Evolutionary conservation across 192 early-diverging fungal species (phyloP), one percentile per base, ranked within the genome.

Genomic region (Coemansia sp.): DNA sequence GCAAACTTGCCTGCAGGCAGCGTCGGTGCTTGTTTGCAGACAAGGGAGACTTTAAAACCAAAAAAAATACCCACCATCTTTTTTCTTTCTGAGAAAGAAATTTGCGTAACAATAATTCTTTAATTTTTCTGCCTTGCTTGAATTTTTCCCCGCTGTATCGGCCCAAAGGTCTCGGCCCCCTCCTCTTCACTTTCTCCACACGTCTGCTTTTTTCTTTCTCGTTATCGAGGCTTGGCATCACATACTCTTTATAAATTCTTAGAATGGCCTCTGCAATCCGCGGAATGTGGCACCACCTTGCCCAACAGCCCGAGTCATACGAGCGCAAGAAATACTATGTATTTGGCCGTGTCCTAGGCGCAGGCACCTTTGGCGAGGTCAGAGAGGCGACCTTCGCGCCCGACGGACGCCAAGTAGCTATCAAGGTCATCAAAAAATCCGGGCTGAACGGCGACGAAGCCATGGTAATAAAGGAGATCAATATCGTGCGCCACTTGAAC

Each of bases 401-500:
- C n/a, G 88, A 90, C 20, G 87, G 89, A 13, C 86, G 89, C 24
- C 83, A 87, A 28, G 93, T 93, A 23, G 96, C 96, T 0, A 85
- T 95, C 67, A 98, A 98, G 75, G 87, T 98, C 46, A 97, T 98
- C 76, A 87, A 87, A 72, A 96, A 97, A 74, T 86, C 87, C 61
- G 85, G 89, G 4, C 88, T 95, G 62, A 87, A 72, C 33, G 90
- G 89, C 40, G 88, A 95, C 62, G 93, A 90, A 65, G 85, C 89
- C 38, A 91, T 98, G 92, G 94, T 98, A 11, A 68, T 90, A 45
- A 91, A 92, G 73, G 96, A 98, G 77, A 94, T 98, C 74, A 84
- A 92, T 36, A 90, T 96, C 28, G 84, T 98, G 71, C 85, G 88
- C 57, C 85, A 84, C 56, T 73, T 98, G 39, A 85, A 91, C 64